These are phyloP conservation scores for Plectranthus barbatus DNA, from an alignment of 257 asterid species.

Conservation along the genomic window DNA sequence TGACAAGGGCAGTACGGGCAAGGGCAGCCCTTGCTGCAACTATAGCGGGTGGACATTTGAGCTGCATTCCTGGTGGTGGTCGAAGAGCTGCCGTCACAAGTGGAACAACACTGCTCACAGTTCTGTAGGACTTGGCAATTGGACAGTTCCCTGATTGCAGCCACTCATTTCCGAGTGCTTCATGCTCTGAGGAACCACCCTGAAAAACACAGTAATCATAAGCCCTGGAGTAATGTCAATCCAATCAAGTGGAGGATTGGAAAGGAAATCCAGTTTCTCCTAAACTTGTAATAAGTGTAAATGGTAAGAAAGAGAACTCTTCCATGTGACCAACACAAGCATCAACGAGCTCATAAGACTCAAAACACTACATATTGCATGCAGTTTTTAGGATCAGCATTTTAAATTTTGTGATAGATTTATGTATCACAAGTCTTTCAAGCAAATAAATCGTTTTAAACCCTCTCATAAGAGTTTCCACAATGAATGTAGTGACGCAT, in stretches of 20 bases:
- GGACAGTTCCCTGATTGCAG: constrained; percentile 67
- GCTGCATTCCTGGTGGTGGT: constrained; percentile 61
- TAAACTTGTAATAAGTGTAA: neutral
- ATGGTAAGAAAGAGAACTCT: neutral
- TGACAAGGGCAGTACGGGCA: constrained; percentile 63
- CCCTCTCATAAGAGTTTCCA: neutral
- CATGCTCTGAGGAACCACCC: constrained; percentile 58
- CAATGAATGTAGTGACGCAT: neutral
- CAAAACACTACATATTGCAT: too few relatives aligned
- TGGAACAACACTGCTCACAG: constrained; percentile 57
- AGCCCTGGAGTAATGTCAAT: neutral
- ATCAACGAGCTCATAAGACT: neutral
- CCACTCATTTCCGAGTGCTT: constrained; percentile 74
- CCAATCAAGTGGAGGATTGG: neutral
- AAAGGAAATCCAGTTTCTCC: neutral
- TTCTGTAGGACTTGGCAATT: constrained; percentile 70
- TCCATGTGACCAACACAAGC: neutral
- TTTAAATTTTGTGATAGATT: neutral
- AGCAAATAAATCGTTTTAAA: neutral
- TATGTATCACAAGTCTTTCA: constrained; percentile 1
- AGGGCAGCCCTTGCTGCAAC: constrained; percentile 88
- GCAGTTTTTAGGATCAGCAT: neutral
- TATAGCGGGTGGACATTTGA: constrained; percentile 67
- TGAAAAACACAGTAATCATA: constrained; percentile 13
- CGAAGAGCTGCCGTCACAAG: constrained; percentile 56